These are phyloP conservation scores for Sclerotinia minor DNA, from an alignment of 2,329 filamentous ascomycete genomes.

Conservation along the genomic window DNA sequence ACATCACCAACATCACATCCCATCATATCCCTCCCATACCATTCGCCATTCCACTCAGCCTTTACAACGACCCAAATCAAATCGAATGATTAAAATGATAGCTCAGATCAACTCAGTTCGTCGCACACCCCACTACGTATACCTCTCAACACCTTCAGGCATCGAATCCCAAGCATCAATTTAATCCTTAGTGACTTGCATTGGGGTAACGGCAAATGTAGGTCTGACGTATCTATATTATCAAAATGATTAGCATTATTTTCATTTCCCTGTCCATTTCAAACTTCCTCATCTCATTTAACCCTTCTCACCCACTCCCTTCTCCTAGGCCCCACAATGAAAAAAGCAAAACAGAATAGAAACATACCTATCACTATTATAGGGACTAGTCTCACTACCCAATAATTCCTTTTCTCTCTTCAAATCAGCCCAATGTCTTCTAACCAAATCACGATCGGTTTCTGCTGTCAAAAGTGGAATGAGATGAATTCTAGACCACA, in stretches of 20 bases:
- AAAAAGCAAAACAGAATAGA: constrained; percentile 17
- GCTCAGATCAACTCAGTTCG: not conserved
- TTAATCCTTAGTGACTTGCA: constrained; percentile 32
- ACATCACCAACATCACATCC: not conserved
- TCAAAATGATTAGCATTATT: not conserved
- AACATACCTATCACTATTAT: constrained; percentile 81
- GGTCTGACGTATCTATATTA: constrained; percentile 71
- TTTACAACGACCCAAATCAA: not conserved
- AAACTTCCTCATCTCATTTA: not conserved
- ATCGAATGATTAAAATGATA: not conserved
- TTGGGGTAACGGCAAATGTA: constrained; percentile 74
- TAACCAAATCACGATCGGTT: constrained; percentile 91
- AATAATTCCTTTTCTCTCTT: constrained; percentile 87
- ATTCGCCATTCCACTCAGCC: too few species aligned
- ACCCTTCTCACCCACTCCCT: not conserved
- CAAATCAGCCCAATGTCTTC: constrained; percentile 82
- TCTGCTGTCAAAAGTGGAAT: constrained; percentile 94
- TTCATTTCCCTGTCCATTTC: constrained; percentile 22
- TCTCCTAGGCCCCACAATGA: not conserved
- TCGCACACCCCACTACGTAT: not conserved
- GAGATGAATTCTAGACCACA: constrained; percentile 95
- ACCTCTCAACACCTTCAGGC: not conserved
- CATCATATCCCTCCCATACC: not conserved
- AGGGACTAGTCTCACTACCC: constrained; percentile 80
- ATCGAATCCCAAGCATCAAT: not conserved